Conservation (phyloP, 2,329 filamentous ascomycete species). For the Botrytis pseudocinerea region DNA sequence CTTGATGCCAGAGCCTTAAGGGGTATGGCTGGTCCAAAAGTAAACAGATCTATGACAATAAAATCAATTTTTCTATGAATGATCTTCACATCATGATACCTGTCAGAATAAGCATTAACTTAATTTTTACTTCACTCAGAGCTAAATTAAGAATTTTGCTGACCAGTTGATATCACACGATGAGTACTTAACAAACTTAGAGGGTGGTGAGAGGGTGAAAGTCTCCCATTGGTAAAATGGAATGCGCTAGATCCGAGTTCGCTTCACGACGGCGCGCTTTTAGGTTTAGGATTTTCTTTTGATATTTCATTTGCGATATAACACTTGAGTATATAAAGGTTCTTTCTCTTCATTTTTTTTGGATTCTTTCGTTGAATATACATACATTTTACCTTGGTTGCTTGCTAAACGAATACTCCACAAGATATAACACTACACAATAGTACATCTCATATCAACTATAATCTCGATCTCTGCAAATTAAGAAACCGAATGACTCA, state of each 20-base stretch:
- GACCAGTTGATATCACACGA: neutral
- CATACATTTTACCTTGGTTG: too few species aligned
- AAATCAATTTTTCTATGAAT: too few species aligned
- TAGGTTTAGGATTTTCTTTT: neutral
- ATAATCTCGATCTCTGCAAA: fast-evolving
- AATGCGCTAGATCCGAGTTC: neutral
- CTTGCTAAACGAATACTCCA: neutral
- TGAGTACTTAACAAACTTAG: neutral
- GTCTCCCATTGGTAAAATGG: neutral
- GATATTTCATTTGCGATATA: neutral
- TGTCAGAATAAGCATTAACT: neutral
- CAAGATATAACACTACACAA: neutral
- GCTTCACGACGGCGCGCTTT: neutral
- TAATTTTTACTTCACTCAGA: neutral
- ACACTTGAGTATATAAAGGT: neutral
- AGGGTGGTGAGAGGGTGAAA: neutral
- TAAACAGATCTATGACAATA: too few species aligned
- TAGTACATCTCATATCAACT: neutral
- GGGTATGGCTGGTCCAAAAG: too few species aligned
- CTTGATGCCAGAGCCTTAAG: too few species aligned
- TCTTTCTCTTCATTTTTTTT: neutral
- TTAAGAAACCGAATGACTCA: neutral
- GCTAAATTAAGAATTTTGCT: neutral
- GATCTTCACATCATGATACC: neutral
- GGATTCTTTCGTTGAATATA: neutral